Base-by-base conservation (phyloP, 2,329 filamentous ascomycete genomes). In the Fusarium algeriense region DNA sequence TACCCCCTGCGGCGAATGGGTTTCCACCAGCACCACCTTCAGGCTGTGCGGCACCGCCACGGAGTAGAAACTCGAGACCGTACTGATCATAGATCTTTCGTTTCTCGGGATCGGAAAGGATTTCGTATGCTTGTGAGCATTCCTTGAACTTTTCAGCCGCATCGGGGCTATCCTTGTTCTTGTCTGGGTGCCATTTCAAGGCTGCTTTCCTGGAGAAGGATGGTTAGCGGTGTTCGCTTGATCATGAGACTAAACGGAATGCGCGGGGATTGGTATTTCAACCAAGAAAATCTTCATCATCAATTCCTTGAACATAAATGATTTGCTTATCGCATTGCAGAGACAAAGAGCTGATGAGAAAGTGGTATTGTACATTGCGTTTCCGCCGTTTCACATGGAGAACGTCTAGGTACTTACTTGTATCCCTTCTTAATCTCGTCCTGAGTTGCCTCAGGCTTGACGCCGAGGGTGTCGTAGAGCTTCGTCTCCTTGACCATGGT, bases 391-490 rank as follows among this genome's bases (percentile, higher is more conserved):
- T 37, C 41, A 17, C 26, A 41, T 55, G 76, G 28, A 28, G 46
- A 48, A 37, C 49, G 30, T 57, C 30, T 30, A 30, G 30, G 37
- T 40, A 78, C 88, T 82, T 90, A 93, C 91, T 93, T 89, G 82
- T 97, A 97, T 64, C 91, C 96, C 81, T 98, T 99, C 82, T 98
- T 98, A 81, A 99, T 97, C 73, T 98, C 95, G 79, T 98, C 95
- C 83, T 97, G 93, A 28, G 90, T 88, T 28, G 95, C 94, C 67
- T 90, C 89, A 40, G 95, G 89, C 81, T 93, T 92, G 82, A 98
- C 85, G 80, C 87, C 86, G 77, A 99, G 87, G 71, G 90, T 88
- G 82, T 98, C 94, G 86, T 99, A 99, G 71, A 98, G 91, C 83
- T 97, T 97, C 57, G 93, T 96, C 86, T 98, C 95, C 77, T 93